These are phyloP conservation scores for Backusella parvicylindrica DNA, from an alignment of 192 early-diverging fungal genomes.

Conservation along the genomic window DNA sequence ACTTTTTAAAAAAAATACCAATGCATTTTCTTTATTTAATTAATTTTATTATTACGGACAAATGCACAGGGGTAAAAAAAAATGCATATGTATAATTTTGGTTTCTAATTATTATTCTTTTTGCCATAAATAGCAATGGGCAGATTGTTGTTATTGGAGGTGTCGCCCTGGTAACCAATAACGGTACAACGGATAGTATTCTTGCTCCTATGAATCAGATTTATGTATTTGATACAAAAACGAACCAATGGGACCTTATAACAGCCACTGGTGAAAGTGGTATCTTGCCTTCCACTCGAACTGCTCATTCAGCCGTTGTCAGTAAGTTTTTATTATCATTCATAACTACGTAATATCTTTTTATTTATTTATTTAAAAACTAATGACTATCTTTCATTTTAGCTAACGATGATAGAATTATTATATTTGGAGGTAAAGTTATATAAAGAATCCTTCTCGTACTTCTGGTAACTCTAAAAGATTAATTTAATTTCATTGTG, in stretches of 20 bases:
- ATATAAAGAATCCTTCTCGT: background rate
- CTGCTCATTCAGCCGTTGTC: conserved; percentile 21
- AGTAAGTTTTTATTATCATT: conserved; percentile 16
- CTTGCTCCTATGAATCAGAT: conserved; percentile 15
- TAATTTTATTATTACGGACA: conserved; percentile 3
- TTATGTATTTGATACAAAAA: conserved; percentile 22
- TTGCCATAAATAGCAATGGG: conserved; percentile 18
- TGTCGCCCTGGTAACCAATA: background rate
- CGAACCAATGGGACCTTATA: conserved; percentile 14
- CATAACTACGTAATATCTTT: background rate
- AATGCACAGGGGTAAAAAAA: background rate
- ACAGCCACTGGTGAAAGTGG: background rate
- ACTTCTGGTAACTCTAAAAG: background rate
- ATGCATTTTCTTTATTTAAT: background rate
- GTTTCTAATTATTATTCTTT: conserved; percentile 7
- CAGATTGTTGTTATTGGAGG: conserved; percentile 30
- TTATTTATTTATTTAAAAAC: background rate
- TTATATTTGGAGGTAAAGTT: conserved; percentile 30
- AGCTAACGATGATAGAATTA: conserved; percentile 21
- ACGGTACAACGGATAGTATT: background rate
- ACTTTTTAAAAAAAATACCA: conserved; percentile 7
- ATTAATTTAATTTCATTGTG: background rate
- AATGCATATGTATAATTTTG: background rate
- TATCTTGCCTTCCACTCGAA: conserved; percentile 9
- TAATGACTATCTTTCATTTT: background rate